These are phyloP conservation scores for Boletus putidus DNA, from an alignment of 1,284 basidiomycete genomes.

Conservation along the genomic window DNA sequence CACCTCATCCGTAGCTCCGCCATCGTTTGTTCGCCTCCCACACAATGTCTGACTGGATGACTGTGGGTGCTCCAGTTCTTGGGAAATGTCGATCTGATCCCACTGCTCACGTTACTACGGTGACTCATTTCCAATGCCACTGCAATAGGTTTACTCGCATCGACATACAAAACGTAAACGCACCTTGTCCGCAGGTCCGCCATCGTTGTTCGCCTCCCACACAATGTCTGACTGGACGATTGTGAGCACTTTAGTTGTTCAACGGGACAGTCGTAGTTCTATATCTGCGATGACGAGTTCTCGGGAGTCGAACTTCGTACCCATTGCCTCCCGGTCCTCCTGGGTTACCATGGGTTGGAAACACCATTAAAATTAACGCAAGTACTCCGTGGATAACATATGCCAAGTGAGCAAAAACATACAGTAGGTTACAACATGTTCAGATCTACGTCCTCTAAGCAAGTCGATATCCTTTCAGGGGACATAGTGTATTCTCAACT, in stretches of 20 bases:
- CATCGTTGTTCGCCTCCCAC: not conserved
- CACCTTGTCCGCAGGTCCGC: too few species aligned
- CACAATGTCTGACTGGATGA: not conserved
- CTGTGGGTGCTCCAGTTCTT: not conserved
- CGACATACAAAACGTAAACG: too few species aligned
- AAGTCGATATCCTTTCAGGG: not conserved
- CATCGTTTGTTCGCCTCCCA: not conserved
- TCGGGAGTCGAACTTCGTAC: not conserved
- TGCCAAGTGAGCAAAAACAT: conserved; percentile 20
- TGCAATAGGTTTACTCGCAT: too few species aligned
- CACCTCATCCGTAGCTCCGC: not conserved
- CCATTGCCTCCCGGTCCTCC: conserved; percentile 13
- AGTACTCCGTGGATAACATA: conserved; percentile 13
- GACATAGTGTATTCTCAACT: not conserved
- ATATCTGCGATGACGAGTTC: not conserved
- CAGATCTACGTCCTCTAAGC: too few species aligned
- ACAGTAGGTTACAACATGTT: not conserved
- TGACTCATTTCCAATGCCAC: too few species aligned
- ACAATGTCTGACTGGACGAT: not conserved
- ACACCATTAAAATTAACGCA: conserved; percentile 1
- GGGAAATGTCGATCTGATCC: too few species aligned
- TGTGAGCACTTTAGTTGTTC: not conserved
- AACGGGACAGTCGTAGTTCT: not conserved
- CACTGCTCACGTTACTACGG: too few species aligned
- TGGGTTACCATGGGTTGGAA: conserved; percentile 12